Evolutionary conservation across 176 grass and related monocot species (phyloP).

Genomic region (Aegilops umbellulata): DNA sequence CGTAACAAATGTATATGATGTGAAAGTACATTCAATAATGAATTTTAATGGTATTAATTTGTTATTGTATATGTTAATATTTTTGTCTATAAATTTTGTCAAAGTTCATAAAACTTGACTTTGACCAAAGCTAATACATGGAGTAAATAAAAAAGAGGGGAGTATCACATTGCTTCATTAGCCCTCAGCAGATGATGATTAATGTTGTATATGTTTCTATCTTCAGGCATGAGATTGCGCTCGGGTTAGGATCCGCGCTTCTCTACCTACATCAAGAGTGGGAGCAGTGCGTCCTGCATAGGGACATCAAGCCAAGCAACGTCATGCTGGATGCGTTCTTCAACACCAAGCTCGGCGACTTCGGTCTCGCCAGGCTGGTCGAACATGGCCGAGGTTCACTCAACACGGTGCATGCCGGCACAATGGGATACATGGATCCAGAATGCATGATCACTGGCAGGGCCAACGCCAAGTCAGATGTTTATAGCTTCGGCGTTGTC

Average conservation of each 20-base stretch:
- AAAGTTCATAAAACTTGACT: too few relatives aligned
- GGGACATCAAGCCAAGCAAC: neutral
- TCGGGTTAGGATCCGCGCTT: neutral
- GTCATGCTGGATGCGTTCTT: neutral
- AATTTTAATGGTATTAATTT: too few relatives aligned
- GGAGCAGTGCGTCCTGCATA: neutral
- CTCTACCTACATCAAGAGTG: neutral
- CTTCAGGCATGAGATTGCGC: neutral
- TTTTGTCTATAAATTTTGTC: too few relatives aligned
- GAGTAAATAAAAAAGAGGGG: too few relatives aligned
- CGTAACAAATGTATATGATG: too few relatives aligned
- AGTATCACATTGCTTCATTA: too few relatives aligned
- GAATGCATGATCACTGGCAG: neutral
- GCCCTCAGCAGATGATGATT: too few relatives aligned
- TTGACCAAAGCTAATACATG: too few relatives aligned
- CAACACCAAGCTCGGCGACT: neutral
- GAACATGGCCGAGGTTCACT: neutral
- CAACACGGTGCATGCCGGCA: neutral
- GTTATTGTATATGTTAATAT: too few relatives aligned
- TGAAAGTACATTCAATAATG: too few relatives aligned
- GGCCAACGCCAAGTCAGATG: neutral
- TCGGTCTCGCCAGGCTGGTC: neutral
- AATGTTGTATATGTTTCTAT: neutral
- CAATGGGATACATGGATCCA: neutral
- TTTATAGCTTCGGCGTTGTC: neutral